Conservation (phyloP, 1,284 basidiomycete genomes). For the Wolfiporia cocos region DNA sequence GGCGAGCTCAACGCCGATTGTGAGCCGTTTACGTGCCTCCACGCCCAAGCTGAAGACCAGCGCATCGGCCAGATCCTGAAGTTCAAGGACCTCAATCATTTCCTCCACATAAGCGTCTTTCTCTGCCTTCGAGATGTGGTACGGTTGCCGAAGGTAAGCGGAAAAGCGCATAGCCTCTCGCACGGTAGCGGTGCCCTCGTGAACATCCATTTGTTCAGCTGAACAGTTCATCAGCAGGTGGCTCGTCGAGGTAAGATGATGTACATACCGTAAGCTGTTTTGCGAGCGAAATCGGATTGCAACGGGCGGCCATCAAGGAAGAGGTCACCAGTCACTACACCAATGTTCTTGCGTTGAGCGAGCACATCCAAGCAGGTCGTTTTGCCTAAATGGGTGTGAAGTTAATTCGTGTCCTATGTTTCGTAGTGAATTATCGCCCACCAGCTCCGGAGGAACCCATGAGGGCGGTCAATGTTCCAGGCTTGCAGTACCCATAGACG, state of each 20-base stretch:
- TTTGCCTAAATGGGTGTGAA: constrained; percentile 37
- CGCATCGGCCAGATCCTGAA: constrained; percentile 60
- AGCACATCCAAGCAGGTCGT: constrained; percentile 86
- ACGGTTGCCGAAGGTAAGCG: constrained; percentile 85
- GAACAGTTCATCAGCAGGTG: constrained; percentile 27
- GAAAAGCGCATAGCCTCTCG: constrained; percentile 90
- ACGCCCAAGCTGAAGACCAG: constrained; percentile 59
- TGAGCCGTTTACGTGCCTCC: constrained; percentile 82
- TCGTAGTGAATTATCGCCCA: constrained; percentile 2
- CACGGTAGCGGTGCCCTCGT: constrained; percentile 82
- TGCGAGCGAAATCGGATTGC: constrained; percentile 71
- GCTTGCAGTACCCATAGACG: constrained; percentile 85
- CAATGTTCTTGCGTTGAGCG: constrained; percentile 84
- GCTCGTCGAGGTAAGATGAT: constrained; percentile 23
- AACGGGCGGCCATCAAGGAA: constrained; percentile 77
- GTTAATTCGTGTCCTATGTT: background rate
- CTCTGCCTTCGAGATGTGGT: constrained; percentile 63
- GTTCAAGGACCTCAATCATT: constrained; percentile 65
- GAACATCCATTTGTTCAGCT: constrained; percentile 88
- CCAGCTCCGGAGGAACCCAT: constrained; percentile 80
- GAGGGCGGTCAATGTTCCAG: constrained; percentile 75
- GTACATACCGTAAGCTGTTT: constrained; percentile 66
- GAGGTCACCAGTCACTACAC: constrained; percentile 76
- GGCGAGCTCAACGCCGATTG: constrained; percentile 86
- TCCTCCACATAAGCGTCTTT: constrained; percentile 81